A percentile compares a stretch with the other conserved stretches of the same genome.
Evolutionary conservation across 495 filamentous ascomycete species (phyloP).

Genomic region (Thozetella sp.): DNA sequence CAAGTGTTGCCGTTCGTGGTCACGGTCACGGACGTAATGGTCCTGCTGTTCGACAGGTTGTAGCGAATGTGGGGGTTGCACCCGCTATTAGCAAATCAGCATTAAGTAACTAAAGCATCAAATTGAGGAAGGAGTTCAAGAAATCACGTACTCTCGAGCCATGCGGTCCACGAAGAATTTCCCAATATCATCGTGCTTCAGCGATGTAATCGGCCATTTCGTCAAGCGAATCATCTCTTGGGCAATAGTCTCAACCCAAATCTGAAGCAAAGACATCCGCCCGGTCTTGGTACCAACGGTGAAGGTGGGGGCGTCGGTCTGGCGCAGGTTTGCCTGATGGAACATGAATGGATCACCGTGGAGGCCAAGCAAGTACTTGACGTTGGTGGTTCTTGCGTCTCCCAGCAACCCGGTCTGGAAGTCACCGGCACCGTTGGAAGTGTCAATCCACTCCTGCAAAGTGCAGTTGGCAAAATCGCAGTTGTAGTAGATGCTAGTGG

Average conservation of each 20-base stretch:
- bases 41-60: slow-evolving; percentile 34
- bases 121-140: too few relatives aligned
- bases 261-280: slow-evolving; percentile 58
- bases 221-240: slow-evolving; percentile 60
- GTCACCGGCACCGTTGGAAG: slow-evolving; percentile 50
- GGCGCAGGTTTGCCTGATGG: slow-evolving; percentile 63
- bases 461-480: slow-evolving; percentile 59
- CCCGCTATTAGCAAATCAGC: slow-evolving; percentile 19
- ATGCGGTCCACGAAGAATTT: slow-evolving; percentile 50
- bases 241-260: slow-evolving; percentile 61
- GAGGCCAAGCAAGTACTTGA: slow-evolving; percentile 56
- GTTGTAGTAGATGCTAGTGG: slow-evolving; percentile 68
- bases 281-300: slow-evolving; percentile 52
- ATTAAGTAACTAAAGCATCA: background rate
- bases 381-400: slow-evolving; percentile 51
- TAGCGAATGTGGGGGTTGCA: slow-evolving; percentile 54
- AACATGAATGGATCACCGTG: slow-evolving; percentile 54
- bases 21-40: slow-evolving; percentile 54
- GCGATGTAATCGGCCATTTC: slow-evolving; percentile 58
- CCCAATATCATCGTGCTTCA: slow-evolving; percentile 60
- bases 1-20: slow-evolving; percentile 54
- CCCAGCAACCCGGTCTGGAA: slow-evolving; percentile 52
- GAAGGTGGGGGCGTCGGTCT: slow-evolving; percentile 42
- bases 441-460: slow-evolving; percentile 61
- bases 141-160: slow-evolving; percentile 42